Base-by-base conservation (phyloP, 768 basidiomycete genomes). In the Thelephora ganbajun region DNA sequence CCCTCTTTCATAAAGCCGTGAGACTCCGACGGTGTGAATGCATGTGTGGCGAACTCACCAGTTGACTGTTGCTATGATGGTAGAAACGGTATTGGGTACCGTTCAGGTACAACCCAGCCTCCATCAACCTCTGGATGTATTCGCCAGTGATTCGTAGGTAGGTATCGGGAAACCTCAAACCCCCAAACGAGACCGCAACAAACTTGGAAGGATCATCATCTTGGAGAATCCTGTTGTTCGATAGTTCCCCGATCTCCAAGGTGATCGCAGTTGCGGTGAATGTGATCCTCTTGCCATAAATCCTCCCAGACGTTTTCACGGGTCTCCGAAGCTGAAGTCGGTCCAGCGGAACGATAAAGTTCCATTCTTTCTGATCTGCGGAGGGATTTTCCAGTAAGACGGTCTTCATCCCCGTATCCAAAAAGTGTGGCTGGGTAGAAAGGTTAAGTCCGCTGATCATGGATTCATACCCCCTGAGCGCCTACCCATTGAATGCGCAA, bases 21-120 rank as follows among this genome's bases (percentile, higher is more conserved):
- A 30, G 9, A 30, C 26, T 12, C 18, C 22, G 13, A 7, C 41
- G 34, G 35, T 16, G 37, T 53, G 5, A 53, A 37, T 2, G 11
- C 11, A 26, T n/a, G 11, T 11, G 11, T 12, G 19, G n/a, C 1
- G 18, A 6, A 61, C 67, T 11, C 51, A 79, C 79, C 57, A 82
- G 54, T 52, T 83, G 80, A 50, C 78, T 82, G 55, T 82, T 80
- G 36, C 80, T 80, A 49, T 83, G 80, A 48, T 77, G 76, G 50
- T 80, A 82, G 57, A 82, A 83, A 2, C 80, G 73, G 57, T 81
- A 80, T 52, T 80, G 74, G 0, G 69, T 59, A 1, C 66, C 68
- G 51, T 83, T 81, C 53, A 80, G 54, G 53, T 71, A 72, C 1
- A 83, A 49, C 0, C 80, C 80, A 0, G 65, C 62, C 50, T 69